Base-by-base conservation (phyloP, 768 basidiomycete genomes). In the Trametes maxima region DNA sequence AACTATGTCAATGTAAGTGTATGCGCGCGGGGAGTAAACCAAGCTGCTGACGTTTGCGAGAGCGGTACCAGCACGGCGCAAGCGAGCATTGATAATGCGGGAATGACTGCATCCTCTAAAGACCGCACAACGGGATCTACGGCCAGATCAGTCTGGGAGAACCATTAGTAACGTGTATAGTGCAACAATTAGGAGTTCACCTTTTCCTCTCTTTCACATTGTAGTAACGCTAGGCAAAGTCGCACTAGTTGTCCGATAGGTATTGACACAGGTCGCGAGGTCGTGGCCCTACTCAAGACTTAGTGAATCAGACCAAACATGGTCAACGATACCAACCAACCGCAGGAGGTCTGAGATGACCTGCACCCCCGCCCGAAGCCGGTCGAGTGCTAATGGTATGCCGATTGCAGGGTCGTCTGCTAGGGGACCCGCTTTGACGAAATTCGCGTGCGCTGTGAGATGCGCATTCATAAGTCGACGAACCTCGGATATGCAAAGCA, bases 221-320 rank as follows among this genome's bases (percentile, higher is more conserved):
- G 74, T 71, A 68, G 67, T 17, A 93, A 75, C 10, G 81, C 78
- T 24, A 76, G 69, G 24, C 79, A 77, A 35, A 92, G 80, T 45
- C 80, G 78, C 13, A 81, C 77, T 17, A 92, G 66, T 40, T 77
- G 69, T 4, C 90, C 92, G n/a, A 90, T 67, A 0, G 92, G 90
- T 10, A 94, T 69, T 63, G 81, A 79, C 0, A 94, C 85, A 17
- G 89, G 85, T 10, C 92, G 83, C 45, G 80, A 77, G 1, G 79
- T 77, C 2, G 79, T 72, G 13, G 85, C 75, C 47, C 89, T 92
- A 39, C 39, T 52, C 28, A 22, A n/a, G 39, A 57, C 46, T 68
- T n/a, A 52, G 53, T n/a, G 28, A n/a, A 19, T 40, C 22, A 49
- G 56, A 45, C 37, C 59, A 12, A 28, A 54, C 16, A 33, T 54